Conservation (phyloP, 1,139 yeast genomes). For the Candida tunisiensis region DNA sequence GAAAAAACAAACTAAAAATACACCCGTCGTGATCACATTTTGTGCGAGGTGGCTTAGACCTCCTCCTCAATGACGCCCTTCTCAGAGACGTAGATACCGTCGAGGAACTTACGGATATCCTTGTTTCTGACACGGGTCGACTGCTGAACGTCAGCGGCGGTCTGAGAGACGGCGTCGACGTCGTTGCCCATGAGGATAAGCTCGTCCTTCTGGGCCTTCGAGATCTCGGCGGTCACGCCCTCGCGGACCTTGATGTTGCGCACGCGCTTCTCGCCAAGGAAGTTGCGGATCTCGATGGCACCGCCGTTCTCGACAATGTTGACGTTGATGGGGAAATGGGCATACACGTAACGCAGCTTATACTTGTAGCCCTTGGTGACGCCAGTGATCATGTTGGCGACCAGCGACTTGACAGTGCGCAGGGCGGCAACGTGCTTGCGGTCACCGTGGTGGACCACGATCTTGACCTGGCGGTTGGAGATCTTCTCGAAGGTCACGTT, state of each 20-base stretch:
- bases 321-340: constrained; percentile 99
- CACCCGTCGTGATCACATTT: too few species aligned
- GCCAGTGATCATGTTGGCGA: constrained; percentile 92
- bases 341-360: constrained; percentile 99
- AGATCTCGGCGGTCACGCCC: constrained; percentile 76
- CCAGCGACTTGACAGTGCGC: constrained; percentile 94
- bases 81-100: constrained; percentile 99
- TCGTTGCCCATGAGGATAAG: constrained; percentile 89
- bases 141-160: constrained; percentile 98
- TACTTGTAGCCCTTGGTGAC: constrained; percentile 98
- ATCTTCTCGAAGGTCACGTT: constrained; percentile 83
- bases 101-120: constrained; percentile 99
- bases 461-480: constrained; percentile 56
- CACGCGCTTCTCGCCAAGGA: constrained; percentile 92
- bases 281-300: constrained; percentile 93
- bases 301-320: constrained; percentile 69
- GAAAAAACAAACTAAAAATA: too few species aligned
- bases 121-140: constrained; percentile 98
- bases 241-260: constrained; percentile 69
- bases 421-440: constrained; percentile 99
- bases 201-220: constrained; percentile 87
- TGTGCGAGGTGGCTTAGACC: too few species aligned
- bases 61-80: constrained; percentile 76
- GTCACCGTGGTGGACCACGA: constrained; percentile 97
- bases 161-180: constrained; percentile 93